Base-by-base conservation (phyloP, 2,329 filamentous ascomycete species). In the Colletotrichum magnum region DNA sequence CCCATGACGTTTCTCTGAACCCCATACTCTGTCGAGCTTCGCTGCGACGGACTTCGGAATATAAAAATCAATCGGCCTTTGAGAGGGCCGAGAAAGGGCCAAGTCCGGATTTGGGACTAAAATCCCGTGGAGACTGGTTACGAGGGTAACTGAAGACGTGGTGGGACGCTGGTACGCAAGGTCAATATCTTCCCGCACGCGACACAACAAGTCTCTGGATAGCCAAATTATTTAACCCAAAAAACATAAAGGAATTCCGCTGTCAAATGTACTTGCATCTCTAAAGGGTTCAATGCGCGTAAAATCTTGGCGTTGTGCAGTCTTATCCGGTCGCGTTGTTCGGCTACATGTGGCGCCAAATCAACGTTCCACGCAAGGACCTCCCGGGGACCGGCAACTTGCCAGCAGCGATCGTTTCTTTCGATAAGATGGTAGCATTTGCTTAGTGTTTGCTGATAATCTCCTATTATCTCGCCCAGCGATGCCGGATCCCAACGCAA, bases 281-380 rank as follows among this genome's bases (percentile, higher is more conserved):
- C 77, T 51, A 81, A 79, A 0, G 79, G 79, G 56, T 78, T 78
- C 39, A 81, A 54, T 1, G 80, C 68, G 36, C 77, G 78, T 10
- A 76, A 62, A 7, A 81, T 72, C 62, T 79, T 79, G 21, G 76
- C 75, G 64, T 77, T 79, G 61, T 81, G 79, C 16, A 80, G 68
- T 15, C 72, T 68, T 18, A 81, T 78, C 7, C 74, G 73, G 39
- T 73, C 68, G 6, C 79, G 77, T 6, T 81, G 71, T 26, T 74
- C 72, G n/a, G 80, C 77, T 26, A 75, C 79, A 13, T 53, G 70
- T 1, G 78, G 78, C 53, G 79, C 77, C 6, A 80, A 76, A 15
- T 80, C 71, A 0, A 77, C 71, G 68, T 81, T 81, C 78, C 78
- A 81, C 64, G 79, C 76, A 21, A 81, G 71, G 66, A 77, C 81